A percentile compares a stretch with the other conserved stretches of the same genome.
Conservation (phyloP, 2,329 filamentous ascomycete species). For the Neonectria ditissima region DNA sequence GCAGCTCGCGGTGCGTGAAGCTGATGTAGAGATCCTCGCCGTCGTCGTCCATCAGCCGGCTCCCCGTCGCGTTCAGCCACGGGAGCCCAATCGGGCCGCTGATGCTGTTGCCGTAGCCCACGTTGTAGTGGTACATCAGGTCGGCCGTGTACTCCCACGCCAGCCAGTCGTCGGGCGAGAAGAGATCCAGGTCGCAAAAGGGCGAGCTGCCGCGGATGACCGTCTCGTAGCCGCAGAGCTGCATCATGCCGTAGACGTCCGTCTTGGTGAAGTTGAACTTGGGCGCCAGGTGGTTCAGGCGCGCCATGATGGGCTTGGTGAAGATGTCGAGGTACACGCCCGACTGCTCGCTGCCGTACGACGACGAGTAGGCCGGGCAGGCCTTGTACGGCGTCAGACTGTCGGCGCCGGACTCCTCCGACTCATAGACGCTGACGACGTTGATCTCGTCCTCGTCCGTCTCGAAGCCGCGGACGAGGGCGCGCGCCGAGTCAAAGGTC, state of each 20-base stretch:
- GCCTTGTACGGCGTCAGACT: slow-evolving; percentile 72
- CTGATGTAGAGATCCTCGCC: slow-evolving; percentile 72
- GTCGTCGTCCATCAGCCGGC: slow-evolving; percentile 57
- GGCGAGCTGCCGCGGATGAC: slow-evolving; percentile 71
- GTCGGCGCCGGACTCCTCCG: slow-evolving; percentile 67
- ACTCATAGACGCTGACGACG: slow-evolving; percentile 67
- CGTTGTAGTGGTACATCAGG: slow-evolving; percentile 73
- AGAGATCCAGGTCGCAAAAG: slow-evolving; percentile 71
- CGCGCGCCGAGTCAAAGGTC: slow-evolving; percentile 68
- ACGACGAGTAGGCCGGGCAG: slow-evolving; percentile 72
- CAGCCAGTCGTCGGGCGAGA: slow-evolving; percentile 73
- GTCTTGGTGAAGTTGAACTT: slow-evolving; percentile 72
- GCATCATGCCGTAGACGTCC: slow-evolving; percentile 75
- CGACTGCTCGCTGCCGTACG: slow-evolving; percentile 67
- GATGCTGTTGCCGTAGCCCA: slow-evolving; percentile 71
- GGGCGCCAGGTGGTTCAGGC: slow-evolving; percentile 64
- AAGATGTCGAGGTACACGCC: slow-evolving; percentile 64
- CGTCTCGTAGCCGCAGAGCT: slow-evolving; percentile 74
- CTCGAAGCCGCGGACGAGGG: slow-evolving; percentile 68
- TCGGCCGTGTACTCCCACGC: slow-evolving; percentile 74
- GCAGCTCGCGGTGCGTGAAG: slow-evolving; percentile 77
- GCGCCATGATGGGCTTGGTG: slow-evolving; percentile 69
- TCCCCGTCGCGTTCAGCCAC: slow-evolving; percentile 73
- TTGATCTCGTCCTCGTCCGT: slow-evolving; percentile 64
- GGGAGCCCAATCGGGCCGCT: slow-evolving; percentile 72